A percentile compares a stretch with the other conserved stretches of the same genome.
These are phyloP conservation scores for Acmispon strigosus DNA, from an alignment of 306 rosid species.

Conservation along the genomic window DNA sequence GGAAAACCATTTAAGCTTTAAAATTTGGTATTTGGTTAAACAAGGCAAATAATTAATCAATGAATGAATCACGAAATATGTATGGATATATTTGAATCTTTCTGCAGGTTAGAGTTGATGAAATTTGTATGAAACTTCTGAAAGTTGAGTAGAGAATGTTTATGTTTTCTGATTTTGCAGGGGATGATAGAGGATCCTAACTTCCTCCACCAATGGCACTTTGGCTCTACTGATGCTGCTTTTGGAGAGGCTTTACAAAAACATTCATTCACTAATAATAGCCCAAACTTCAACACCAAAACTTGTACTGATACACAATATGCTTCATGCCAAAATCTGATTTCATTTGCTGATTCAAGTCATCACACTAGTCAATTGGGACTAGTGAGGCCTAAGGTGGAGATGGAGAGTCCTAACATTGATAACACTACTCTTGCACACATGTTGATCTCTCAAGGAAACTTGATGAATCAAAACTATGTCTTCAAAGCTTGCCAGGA, in stretches of 20 bases:
- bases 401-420: conserved; percentile 30
- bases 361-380: conserved; percentile 44
- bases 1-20: neutral
- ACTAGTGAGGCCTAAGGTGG: conserved; percentile 57
- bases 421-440: conserved; percentile 33
- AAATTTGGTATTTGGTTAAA: neutral
- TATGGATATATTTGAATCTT: neutral
- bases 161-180: conserved; percentile 27
- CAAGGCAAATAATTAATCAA: too few species aligned
- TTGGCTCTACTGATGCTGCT: conserved; percentile 47
- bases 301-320: conserved; percentile 29
- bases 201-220: conserved; percentile 56
- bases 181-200: conserved; percentile 56
- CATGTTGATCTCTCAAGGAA: conserved; percentile 40
- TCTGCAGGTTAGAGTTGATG: neutral
- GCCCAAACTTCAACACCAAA: conserved; percentile 37
- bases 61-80: neutral
- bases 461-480: conserved; percentile 35
- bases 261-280: conserved; percentile 30
- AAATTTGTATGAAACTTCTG: neutral
- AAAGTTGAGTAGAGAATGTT: neutral
- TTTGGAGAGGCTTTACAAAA: conserved; percentile 62
- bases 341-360: conserved; percentile 42
- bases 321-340: conserved; percentile 36
- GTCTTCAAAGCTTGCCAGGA: conserved; percentile 35